phyloP scores from a whole-genome alignment of 176 grass and related monocot species.

The sorghum (Sorghum bicolor) region DNA sequence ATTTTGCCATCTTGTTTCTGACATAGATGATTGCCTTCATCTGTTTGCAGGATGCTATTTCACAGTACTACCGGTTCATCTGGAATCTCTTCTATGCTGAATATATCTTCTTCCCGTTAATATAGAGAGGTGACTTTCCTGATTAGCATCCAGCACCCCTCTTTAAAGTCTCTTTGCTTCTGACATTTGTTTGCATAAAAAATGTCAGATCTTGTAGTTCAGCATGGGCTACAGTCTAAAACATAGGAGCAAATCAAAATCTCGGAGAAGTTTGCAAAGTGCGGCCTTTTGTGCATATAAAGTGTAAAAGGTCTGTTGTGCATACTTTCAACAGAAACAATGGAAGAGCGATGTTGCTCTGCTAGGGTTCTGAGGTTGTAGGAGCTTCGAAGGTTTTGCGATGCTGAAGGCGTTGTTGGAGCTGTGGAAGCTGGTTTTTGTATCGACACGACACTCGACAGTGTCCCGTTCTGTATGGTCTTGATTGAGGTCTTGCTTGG shows the following conservation, averaged over 20 bases:
- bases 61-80: constrained; percentile 82
- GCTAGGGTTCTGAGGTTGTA: background rate
- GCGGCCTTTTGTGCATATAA: background rate
- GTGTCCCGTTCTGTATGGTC: background rate
- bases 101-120: constrained; percentile 77
- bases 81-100: constrained; percentile 98
- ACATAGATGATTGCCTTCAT: background rate
- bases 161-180: background rate
- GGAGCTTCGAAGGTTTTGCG: background rate
- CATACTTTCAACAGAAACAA: background rate
- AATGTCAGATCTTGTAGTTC: background rate
- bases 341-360: background rate
- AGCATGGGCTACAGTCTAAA: background rate
- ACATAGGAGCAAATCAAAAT: background rate
- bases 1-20: background rate
- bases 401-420: background rate
- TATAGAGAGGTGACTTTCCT: constrained; percentile 64
- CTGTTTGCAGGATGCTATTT: constrained; percentile 75
- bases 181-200: background rate
- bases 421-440: background rate
- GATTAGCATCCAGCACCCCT: background rate
- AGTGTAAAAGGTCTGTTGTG: constrained; percentile 2
- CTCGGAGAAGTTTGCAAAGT: background rate
- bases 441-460: too few relatives aligned
- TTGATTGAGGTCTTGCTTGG: background rate